Evolutionary conservation across 163 green algal species (phyloP).

Genomic region (Dunaliella salina): DNA sequence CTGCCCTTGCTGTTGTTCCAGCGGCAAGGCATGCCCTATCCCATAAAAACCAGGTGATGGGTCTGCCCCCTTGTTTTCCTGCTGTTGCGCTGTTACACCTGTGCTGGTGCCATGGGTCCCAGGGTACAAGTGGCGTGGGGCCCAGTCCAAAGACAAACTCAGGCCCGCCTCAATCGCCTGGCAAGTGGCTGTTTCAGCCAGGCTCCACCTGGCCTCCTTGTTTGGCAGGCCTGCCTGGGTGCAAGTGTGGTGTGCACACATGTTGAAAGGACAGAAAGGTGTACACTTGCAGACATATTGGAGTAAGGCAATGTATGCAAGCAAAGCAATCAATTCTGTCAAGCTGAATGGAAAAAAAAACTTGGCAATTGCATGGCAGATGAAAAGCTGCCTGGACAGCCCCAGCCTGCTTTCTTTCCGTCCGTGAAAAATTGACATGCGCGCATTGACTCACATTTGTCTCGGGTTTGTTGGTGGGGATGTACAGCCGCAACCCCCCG

Average conservation of each 20-base stretch:
- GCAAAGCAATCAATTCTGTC: no score
- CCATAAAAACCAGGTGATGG: no score
- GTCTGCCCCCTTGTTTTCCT: neutral
- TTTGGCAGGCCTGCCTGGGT: neutral
- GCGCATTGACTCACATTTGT: neutral
- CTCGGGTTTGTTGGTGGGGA: neutral
- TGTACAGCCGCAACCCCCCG: constrained; percentile 31
- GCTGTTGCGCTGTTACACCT: neutral
- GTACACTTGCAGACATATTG: no score
- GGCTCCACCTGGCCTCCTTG: neutral
- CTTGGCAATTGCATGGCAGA: no score
- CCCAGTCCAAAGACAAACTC: neutral
- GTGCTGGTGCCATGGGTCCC: neutral
- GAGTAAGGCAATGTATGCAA: no score
- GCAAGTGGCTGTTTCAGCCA: neutral
- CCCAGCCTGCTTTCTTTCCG: no score
- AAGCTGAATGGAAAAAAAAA: no score
- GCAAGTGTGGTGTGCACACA: no score
- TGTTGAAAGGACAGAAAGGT: no score
- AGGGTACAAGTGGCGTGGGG: neutral
- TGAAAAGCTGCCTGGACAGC: no score
- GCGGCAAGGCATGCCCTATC: neutral
- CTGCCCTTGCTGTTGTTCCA: neutral
- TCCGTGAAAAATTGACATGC: no score
- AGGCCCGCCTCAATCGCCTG: neutral